Evolutionary conservation across 2,329 filamentous ascomycete genomes (phyloP).

Genomic region (Cadophora sp.): DNA sequence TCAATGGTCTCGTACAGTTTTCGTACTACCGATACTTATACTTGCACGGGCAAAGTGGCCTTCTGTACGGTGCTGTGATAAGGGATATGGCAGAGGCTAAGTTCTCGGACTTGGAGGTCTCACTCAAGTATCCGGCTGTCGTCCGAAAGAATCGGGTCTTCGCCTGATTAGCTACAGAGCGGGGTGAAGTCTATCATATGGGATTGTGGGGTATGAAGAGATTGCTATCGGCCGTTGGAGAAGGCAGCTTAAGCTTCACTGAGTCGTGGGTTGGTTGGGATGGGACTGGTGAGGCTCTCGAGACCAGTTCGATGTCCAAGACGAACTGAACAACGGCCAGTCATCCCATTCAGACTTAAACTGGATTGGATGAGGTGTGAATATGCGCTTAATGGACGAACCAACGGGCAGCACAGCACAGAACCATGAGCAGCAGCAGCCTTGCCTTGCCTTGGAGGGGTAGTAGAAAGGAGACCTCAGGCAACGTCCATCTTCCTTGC

Average conservation of each 20-base stretch:
- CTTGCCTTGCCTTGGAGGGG: too few species aligned
- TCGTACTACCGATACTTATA: background rate
- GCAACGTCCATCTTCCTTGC: background rate
- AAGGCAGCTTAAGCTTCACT: background rate
- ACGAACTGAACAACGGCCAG: too few species aligned
- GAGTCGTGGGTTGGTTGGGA: background rate
- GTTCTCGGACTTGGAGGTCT: background rate
- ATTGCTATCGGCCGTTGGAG: background rate
- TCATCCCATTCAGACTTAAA: conserved; percentile 4
- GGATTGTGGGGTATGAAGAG: conserved; percentile 10
- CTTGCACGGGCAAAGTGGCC: background rate
- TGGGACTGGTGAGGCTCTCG: background rate
- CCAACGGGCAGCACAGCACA: background rate
- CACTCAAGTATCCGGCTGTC: conserved; percentile 1
- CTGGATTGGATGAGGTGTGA: background rate
- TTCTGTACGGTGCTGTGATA: background rate
- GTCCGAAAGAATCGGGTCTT: background rate
- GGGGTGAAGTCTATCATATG: conserved; percentile 1
- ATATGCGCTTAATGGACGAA: conserved; percentile 15
- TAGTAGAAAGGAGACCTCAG: too few species aligned
- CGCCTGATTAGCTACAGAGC: background rate
- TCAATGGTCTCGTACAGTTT: background rate
- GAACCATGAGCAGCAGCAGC: too few species aligned
- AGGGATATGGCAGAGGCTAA: background rate
- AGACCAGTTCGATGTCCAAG: background rate